Evolutionary conservation across 495 filamentous ascomycete species (phyloP).

Genomic region (Hypoxylon crocopeplum): DNA sequence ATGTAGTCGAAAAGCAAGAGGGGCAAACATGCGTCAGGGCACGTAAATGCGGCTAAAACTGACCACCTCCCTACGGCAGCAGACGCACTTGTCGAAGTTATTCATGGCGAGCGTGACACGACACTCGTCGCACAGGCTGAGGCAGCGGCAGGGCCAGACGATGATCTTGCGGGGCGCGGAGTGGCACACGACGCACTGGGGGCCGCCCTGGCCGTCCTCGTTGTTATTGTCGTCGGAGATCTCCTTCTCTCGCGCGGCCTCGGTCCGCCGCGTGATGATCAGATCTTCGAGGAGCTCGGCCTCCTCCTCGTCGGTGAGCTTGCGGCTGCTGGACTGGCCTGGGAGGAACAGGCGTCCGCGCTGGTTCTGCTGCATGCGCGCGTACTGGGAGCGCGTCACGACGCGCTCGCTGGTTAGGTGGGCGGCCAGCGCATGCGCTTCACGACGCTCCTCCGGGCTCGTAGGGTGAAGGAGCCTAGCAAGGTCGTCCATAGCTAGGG

Average conservation of each 20-base stretch:
- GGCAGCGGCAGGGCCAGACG: conserved; percentile 94
- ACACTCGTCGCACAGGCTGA: conserved; percentile 94
- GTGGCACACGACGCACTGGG: conserved; percentile 94
- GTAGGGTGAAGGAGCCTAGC: conserved; percentile 85
- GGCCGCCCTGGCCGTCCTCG: conserved; percentile 75
- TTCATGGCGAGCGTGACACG: conserved; percentile 93
- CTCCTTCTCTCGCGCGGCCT: conserved; percentile 36
- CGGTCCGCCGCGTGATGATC: conserved; percentile 67
- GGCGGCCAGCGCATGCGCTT: conserved; percentile 82
- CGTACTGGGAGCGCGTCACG: conserved; percentile 81
- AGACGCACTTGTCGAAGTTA: conserved; percentile 94
- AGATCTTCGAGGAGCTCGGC: conserved; percentile 80
- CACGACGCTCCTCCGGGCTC: conserved; percentile 74
- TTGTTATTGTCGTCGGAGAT: conserved; percentile 67
- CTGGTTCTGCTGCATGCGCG: conserved; percentile 67
- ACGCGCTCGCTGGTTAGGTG: conserved; percentile 74
- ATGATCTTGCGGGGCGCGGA: conserved; percentile 85
- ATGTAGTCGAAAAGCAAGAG: background rate
- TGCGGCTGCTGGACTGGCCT: conserved; percentile 41
- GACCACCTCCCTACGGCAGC: conserved; percentile 83
- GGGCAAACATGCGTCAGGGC: conserved; percentile 58
- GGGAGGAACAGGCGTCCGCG: conserved; percentile 68
- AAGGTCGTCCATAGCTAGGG: conserved; percentile 71
- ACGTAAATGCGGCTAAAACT: conserved; percentile 93
- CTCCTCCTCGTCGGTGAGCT: conserved; percentile 71